Evolutionary conservation across 768 basidiomycete genomes (phyloP), one percentile per base, ranked within the genome.

Genomic region (Leccinum variicolor): DNA sequence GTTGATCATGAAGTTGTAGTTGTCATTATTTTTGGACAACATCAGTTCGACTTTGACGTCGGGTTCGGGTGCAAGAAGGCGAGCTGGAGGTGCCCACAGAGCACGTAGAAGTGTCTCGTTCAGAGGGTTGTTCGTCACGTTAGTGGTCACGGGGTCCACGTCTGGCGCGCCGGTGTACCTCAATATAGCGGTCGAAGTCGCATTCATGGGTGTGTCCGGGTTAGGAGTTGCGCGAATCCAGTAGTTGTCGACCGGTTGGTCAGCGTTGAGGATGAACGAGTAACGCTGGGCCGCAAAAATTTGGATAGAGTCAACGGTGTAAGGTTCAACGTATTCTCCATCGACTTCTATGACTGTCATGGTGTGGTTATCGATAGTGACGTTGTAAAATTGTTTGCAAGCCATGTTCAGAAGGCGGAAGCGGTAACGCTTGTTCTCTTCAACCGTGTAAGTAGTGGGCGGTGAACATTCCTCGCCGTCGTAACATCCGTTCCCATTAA

Each of bases 291-390:
- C 77, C 4, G 69, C 56, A 13, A 64, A 67, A 25, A 77, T 74
- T 28, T 69, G 70, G 51, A 77, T 64, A 13, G 62, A 67, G 54
- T 80, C 76, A 2, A 77, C 78, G 9, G 62, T 63, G n/a, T 77
- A 62, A 9, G 78, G 78, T 19, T 72, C 57, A 8, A 74, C 72
- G 36, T 71, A 74, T n/a, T 75, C 61, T 8, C 76, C 74, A 49
- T 81, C 81, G 5, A 72, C 78, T 63, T 77, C 75, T 43, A 80
- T 76, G 59, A 79, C 67, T 2, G 73, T 77, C 39, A 68, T 57
- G 9, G 39, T 21, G 45, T 71, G 70, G 11, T 56, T 56, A 28
- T 71, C 68, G 26, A 71, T 71, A 15, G 63, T 57, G 45, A 71
- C 66, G 31, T 63, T 52, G 54, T 53, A 71, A 52, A 67, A 68